Conservation (phyloP, 306 rosid genomes). For the Purshia tridentata region DNA sequence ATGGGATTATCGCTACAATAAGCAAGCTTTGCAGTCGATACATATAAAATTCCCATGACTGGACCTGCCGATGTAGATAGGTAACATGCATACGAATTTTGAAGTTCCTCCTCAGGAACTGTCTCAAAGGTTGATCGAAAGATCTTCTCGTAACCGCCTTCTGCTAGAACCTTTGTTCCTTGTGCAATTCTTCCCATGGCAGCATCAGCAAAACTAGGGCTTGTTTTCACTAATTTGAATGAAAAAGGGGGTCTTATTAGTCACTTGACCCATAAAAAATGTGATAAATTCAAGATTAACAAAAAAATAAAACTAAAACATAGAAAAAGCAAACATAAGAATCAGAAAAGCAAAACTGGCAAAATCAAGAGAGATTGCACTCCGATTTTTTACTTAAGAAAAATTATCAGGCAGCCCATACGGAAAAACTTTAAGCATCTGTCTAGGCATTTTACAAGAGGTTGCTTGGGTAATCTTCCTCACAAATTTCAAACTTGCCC, state of each 20-base stretch:
- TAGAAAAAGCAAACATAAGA: not conserved
- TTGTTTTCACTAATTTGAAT: slow-evolving; percentile 63
- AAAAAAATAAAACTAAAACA: not conserved
- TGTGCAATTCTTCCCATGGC: slow-evolving; percentile 97
- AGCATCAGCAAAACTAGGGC: slow-evolving; percentile 92
- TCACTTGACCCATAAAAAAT: slow-evolving; percentile 4
- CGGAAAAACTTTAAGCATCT: not conserved
- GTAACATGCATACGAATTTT: slow-evolving; percentile 83
- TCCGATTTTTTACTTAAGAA: not conserved
- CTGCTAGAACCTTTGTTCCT: slow-evolving; percentile 89
- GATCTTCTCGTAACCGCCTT: slow-evolving; percentile 89
- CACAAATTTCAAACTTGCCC: not conserved
- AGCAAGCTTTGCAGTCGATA: slow-evolving; percentile 77
- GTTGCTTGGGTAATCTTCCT: not conserved
- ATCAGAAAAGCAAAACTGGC: not conserved
- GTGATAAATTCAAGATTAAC: not conserved
- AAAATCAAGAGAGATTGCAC: not conserved
- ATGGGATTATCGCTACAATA: slow-evolving; percentile 88
- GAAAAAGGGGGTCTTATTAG: slow-evolving; percentile 21
- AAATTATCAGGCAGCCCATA: not conserved
- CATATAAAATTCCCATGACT: slow-evolving; percentile 65
- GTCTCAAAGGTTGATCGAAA: slow-evolving; percentile 73
- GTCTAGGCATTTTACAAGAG: not conserved
- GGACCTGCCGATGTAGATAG: slow-evolving; percentile 91
- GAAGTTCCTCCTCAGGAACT: slow-evolving; percentile 72